Evolutionary conservation across 2,329 filamentous ascomycete genomes (phyloP).

Genomic region (Microsporum audouinii): DNA sequence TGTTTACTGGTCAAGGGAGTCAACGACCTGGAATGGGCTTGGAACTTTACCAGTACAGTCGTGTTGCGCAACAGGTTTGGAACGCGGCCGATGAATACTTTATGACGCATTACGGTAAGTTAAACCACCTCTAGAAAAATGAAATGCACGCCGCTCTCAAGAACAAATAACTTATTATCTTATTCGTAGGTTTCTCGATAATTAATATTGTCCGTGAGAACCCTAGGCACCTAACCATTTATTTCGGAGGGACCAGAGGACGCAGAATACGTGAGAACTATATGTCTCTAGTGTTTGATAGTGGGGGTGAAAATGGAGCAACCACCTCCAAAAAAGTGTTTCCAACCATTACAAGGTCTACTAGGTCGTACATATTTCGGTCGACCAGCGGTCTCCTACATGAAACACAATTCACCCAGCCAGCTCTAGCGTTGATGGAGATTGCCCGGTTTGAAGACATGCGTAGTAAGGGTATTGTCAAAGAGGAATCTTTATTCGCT

Average conservation of each 20-base stretch:
- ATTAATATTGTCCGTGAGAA: slow-evolving; percentile 99
- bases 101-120: slow-evolving; percentile 74
- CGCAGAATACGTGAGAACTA: slow-evolving; percentile 98
- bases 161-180: not conserved
- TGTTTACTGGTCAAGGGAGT: slow-evolving; percentile 96
- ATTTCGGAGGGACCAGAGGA: slow-evolving; percentile 92
- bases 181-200: slow-evolving; percentile 60
- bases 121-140: not conserved
- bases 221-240: slow-evolving; percentile 93
- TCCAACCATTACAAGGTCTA: slow-evolving; percentile 89
- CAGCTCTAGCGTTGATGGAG: slow-evolving; percentile 95
- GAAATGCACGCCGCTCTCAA: not conserved
- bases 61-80: slow-evolving; percentile 94
- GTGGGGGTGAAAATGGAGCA: slow-evolving; percentile 78
- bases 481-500: slow-evolving; percentile 91
- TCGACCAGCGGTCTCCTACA: slow-evolving; percentile 91
- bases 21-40: slow-evolving; percentile 99
- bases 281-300: slow-evolving; percentile 99
- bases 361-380: slow-evolving; percentile 90
- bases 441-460: slow-evolving; percentile 99
- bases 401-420: slow-evolving; percentile 96
- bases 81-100: slow-evolving; percentile 96
- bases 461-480: slow-evolving; percentile 90
- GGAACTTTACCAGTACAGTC: slow-evolving; percentile 89
- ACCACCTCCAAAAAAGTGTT: slow-evolving; percentile 99